Percentiles rank a stretch among this genome's conserved stretches.
These are phyloP conservation scores for Pythium aristosporum DNA, from an alignment of 352 stramenopile species.

Conservation along the genomic window DNA sequence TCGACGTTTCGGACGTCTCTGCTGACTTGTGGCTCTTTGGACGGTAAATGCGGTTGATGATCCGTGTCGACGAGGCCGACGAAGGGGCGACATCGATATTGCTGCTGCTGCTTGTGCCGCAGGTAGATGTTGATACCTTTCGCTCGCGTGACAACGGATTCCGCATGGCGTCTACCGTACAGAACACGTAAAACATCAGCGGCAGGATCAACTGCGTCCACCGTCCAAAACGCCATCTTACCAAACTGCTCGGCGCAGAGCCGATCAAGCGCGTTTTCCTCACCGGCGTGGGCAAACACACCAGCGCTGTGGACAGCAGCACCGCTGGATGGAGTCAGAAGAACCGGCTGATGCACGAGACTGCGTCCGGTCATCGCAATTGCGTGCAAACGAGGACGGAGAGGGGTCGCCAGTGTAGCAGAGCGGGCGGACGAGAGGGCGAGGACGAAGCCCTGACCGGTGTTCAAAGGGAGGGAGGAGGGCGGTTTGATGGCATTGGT, in stretches of 20 bases:
- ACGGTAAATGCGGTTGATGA: constrained; percentile 36
- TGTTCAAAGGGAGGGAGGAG: neutral
- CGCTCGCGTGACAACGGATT: constrained; percentile 43
- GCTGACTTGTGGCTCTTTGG: constrained; percentile 31
- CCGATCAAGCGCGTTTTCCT: constrained; percentile 5
- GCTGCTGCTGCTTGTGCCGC: neutral
- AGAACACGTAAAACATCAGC: neutral
- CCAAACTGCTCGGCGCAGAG: constrained; percentile 7
- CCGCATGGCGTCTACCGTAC: constrained; percentile 26
- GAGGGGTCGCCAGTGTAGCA: constrained; percentile 8
- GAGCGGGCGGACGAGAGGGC: constrained; percentile 1
- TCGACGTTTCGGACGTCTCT: constrained; percentile 23
- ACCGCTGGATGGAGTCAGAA: neutral
- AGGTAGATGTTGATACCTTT: constrained; percentile 21
- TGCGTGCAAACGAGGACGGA: constrained; percentile 6
- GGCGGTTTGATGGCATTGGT: neutral
- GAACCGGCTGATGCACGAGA: constrained; percentile 10
- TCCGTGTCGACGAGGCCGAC: constrained; percentile 17
- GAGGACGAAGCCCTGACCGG: constrained; percentile 6
- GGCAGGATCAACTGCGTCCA: neutral
- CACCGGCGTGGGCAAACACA: neutral
- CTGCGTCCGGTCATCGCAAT: constrained; percentile 24
- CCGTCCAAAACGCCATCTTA: neutral
- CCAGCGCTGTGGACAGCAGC: neutral
- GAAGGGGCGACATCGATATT: constrained; percentile 34